These are phyloP conservation scores for Neurospora pannonica DNA, from an alignment of 495 filamentous ascomycete species.

Conservation along the genomic window DNA sequence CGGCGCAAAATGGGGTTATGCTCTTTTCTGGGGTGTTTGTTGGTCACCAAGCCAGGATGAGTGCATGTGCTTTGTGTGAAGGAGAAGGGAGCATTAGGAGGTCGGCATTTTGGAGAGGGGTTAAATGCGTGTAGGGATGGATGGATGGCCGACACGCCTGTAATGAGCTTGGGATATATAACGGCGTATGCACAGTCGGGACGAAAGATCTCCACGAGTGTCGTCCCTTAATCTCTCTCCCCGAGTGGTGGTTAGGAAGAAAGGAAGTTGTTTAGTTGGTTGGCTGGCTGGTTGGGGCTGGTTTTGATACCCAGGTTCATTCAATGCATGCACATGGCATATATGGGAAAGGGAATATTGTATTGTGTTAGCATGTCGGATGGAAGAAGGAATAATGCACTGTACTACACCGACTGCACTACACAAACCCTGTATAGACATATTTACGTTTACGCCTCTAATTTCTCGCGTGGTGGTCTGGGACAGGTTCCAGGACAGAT, in stretches of 20 bases:
- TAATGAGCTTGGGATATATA: background rate
- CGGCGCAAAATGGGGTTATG: background rate
- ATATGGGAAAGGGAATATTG: background rate
- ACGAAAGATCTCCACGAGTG: background rate
- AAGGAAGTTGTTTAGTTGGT: background rate
- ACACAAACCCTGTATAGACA: background rate
- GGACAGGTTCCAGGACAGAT: no score
- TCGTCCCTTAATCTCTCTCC: background rate
- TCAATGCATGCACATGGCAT: background rate
- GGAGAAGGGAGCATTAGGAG: background rate
- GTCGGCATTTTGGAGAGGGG: background rate
- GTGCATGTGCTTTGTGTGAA: background rate
- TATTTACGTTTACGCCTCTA: background rate
- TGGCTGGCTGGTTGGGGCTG: background rate
- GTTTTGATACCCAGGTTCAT: background rate
- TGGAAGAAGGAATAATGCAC: background rate
- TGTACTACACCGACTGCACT: background rate
- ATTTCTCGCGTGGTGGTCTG: background rate
- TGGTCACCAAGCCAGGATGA: background rate
- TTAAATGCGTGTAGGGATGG: background rate
- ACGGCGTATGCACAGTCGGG: background rate
- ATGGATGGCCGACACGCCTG: background rate
- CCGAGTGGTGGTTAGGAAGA: background rate
- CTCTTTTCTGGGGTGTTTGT: background rate
- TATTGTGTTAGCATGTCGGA: background rate